Conservation (phyloP, 495 filamentous ascomycete genomes). For the Xylaria palmicola region DNA sequence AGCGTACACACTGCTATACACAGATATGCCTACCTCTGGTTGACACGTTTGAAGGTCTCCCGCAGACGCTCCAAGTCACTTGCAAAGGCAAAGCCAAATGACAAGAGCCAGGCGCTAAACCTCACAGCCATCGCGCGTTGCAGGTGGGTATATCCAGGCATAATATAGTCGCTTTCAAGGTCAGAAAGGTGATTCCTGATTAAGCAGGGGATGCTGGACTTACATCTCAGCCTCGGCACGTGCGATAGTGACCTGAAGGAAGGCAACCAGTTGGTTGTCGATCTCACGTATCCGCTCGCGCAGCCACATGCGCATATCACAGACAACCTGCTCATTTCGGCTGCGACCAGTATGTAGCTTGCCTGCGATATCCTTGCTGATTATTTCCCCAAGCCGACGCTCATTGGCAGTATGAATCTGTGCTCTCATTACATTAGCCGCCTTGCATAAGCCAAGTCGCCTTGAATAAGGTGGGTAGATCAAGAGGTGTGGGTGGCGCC, state of each 20-base stretch:
- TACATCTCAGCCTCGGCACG: conserved; percentile 65
- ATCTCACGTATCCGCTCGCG: conserved; percentile 73
- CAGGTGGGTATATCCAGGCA: conserved; percentile 84
- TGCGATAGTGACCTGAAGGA: conserved; percentile 69
- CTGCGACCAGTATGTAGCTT: conserved; percentile 93
- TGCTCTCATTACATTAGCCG: background rate
- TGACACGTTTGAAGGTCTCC: conserved; percentile 72
- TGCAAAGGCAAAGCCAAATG: conserved; percentile 73
- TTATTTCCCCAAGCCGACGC: conserved; percentile 82
- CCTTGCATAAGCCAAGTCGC: background rate
- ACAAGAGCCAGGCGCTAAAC: conserved; percentile 85
- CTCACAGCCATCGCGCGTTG: conserved; percentile 89
- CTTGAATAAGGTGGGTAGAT: background rate
- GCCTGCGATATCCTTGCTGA: conserved; percentile 81
- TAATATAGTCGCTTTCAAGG: conserved; percentile 41
- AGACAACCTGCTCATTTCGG: conserved; percentile 91
- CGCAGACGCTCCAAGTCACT: conserved; percentile 77
- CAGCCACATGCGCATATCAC: conserved; percentile 92
- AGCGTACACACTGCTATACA: no score
- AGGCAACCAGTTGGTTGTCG: conserved; percentile 63
- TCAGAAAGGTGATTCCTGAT: no score
- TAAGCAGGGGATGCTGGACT: no score
- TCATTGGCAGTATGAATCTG: conserved; percentile 91
- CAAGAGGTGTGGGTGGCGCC: conserved; percentile 3
- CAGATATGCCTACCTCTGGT: no score